phyloP scores from a whole-genome alignment of 139 green algal genomes.

The Asterochloris erici region DNA sequence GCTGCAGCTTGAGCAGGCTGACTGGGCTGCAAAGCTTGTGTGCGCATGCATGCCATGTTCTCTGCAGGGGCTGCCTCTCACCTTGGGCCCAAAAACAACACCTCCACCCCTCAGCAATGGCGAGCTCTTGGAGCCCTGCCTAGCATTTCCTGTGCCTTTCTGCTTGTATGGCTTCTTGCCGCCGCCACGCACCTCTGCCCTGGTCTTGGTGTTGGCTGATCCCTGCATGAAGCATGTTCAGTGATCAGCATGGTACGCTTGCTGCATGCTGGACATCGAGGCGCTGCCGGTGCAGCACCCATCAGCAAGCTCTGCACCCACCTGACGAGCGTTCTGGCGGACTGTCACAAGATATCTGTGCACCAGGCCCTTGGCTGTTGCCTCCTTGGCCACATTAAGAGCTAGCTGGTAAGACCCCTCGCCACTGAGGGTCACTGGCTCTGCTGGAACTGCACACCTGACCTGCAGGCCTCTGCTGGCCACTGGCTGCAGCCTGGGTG shows the following conservation, averaged over 20 bases:
- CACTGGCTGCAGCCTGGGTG: too few species aligned
- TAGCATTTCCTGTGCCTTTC: constrained; percentile 95
- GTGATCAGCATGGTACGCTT: background rate
- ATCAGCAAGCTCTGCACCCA: constrained; percentile 28
- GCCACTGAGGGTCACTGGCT: constrained; percentile 24
- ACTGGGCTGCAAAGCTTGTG: background rate
- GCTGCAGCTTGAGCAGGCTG: background rate
- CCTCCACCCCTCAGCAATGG: constrained; percentile 71
- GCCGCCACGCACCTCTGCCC: constrained; percentile 90
- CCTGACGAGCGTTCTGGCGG: constrained; percentile 72
- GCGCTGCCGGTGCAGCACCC: background rate
- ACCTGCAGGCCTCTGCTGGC: background rate
- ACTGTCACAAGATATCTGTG: constrained; percentile 88
- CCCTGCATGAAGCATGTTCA: constrained; percentile 51
- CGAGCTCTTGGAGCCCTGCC: constrained; percentile 74
- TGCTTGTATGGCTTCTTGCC: constrained; percentile 96
- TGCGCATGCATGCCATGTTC: background rate
- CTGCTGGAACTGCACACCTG: constrained; percentile 2
- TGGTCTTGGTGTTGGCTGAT: constrained; percentile 88
- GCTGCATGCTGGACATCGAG: background rate
- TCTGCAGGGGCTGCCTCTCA: constrained; percentile 15
- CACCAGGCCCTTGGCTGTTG: constrained; percentile 83
- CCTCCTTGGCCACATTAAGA: constrained; percentile 66
- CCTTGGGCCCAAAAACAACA: constrained; percentile 96
- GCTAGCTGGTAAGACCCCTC: constrained; percentile 66